A percentile compares a stretch with the other conserved stretches of the same genome.
These are phyloP conservation scores for Trichoderma afroharzianum DNA, from an alignment of 2,329 filamentous ascomycete species.

Conservation along the genomic window DNA sequence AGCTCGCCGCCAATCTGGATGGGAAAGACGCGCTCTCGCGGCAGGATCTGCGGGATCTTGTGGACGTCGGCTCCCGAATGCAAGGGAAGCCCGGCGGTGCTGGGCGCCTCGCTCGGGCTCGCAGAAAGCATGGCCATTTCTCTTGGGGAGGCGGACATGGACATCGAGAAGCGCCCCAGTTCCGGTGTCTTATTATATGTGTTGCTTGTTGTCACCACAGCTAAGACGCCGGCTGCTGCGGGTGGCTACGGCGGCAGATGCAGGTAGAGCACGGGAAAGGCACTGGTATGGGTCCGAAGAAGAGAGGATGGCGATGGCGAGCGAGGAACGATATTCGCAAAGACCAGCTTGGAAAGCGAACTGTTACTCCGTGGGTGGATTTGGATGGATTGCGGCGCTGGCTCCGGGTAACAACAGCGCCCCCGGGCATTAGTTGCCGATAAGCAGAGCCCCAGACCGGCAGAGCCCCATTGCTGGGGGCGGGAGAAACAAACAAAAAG, in stretches of 20 bases:
- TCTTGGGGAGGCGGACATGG: neutral
- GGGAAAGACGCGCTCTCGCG: conserved; percentile 69
- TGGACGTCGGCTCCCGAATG: conserved; percentile 35
- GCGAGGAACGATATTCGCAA: neutral
- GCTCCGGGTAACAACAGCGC: neutral
- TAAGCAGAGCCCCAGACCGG: neutral
- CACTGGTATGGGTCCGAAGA: neutral
- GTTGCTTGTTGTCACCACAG: neutral
- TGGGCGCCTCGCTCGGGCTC: conserved; percentile 26
- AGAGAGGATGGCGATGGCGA: neutral
- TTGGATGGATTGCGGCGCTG: neutral
- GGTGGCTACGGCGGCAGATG: neutral
- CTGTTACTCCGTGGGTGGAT: neutral
- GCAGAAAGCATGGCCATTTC: conserved; percentile 27
- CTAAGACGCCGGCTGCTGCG: neutral
- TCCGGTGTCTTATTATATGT: neutral
- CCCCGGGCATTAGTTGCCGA: neutral
- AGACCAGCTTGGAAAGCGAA: neutral
- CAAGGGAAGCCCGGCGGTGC: conserved; percentile 24
- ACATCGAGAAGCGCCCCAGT: neutral
- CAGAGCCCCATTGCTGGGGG: neutral
- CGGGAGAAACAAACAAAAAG: neutral
- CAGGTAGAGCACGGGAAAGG: neutral
- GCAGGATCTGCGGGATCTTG: conserved; percentile 56
- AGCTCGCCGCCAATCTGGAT: conserved; percentile 70